Percentiles rank a stretch among this genome's conserved stretches.
phyloP scores from a whole-genome alignment of 371 early-diverging fungal species.

The Mortierella sp. region DNA sequence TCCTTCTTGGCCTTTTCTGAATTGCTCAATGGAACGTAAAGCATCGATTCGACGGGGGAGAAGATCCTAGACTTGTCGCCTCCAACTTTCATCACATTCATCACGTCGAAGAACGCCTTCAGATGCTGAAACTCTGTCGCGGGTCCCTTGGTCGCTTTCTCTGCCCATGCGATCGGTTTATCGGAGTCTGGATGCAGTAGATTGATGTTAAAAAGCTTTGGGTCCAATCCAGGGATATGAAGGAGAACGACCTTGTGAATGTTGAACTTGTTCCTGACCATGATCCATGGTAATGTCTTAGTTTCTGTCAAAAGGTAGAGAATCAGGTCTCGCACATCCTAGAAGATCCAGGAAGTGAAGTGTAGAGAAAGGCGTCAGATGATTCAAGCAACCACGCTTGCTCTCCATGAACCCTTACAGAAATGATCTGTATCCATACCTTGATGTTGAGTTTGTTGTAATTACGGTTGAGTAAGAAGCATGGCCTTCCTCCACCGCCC shows the following conservation, averaged over 20 bases:
- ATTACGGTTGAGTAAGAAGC: conserved; percentile 35
- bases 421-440: conserved; percentile 13
- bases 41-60: conserved; percentile 23
- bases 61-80: conserved; percentile 38
- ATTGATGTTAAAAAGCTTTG: conserved; percentile 31
- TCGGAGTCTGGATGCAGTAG: conserved; percentile 12
- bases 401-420: background rate
- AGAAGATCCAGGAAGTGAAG: background rate
- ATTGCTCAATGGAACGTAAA: conserved; percentile 39
- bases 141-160: conserved; percentile 19
- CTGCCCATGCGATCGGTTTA: conserved; percentile 23
- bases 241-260: conserved; percentile 41
- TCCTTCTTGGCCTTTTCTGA: conserved; percentile 21
- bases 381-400: background rate
- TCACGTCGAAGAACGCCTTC: conserved; percentile 30
- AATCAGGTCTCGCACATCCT: conserved; percentile 44
- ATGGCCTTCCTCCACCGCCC: conserved; percentile 30
- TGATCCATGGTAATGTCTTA: conserved; percentile 45
- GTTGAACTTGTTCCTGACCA: conserved; percentile 51
- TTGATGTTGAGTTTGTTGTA: conserved; percentile 33
- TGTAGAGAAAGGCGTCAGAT: background rate
- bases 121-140: conserved; percentile 34
- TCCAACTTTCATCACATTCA: conserved; percentile 41
- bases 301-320: conserved; percentile 43
- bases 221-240: conserved; percentile 44